phyloP scores from a whole-genome alignment of 768 basidiomycete genomes.

The Amanita thiersii region DNA sequence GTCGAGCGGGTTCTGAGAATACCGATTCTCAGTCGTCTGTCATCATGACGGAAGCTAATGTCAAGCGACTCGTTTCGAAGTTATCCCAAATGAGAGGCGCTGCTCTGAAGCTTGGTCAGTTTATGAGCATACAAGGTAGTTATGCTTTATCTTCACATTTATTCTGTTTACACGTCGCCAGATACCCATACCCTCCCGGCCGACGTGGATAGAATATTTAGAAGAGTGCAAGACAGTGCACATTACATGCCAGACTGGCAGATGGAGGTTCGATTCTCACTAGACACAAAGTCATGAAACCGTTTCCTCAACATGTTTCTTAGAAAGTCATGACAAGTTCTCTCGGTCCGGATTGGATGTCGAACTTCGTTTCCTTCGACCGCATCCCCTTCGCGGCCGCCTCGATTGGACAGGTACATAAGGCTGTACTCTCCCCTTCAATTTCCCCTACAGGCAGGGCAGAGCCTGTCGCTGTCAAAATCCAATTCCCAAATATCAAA shows the following conservation, averaged over 20 bases:
- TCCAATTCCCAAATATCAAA: slow-evolving; percentile 92
- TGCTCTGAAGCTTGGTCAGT: slow-evolving; percentile 93
- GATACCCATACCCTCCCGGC: slow-evolving; percentile 86
- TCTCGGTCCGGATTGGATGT: slow-evolving; percentile 68
- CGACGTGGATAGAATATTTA: slow-evolving; percentile 82
- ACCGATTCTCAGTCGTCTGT: slow-evolving; percentile 34
- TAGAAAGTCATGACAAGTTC: slow-evolving; percentile 68
- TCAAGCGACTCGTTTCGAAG: slow-evolving; percentile 83
- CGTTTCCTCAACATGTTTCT: slow-evolving; percentile 2
- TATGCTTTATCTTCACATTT: background rate
- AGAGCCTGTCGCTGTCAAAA: slow-evolving; percentile 70
- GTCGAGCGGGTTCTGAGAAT: slow-evolving; percentile 45
- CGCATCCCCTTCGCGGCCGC: slow-evolving; percentile 90
- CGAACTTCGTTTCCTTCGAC: slow-evolving; percentile 67
- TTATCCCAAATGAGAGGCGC: slow-evolving; percentile 96
- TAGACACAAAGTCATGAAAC: background rate
- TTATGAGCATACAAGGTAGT: slow-evolving; percentile 89
- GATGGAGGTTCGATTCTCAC: slow-evolving; percentile 61
- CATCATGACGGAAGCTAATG: slow-evolving; percentile 88
- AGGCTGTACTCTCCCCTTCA: slow-evolving; percentile 48
- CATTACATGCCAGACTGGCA: slow-evolving; percentile 99
- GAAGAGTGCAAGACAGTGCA: slow-evolving; percentile 88
- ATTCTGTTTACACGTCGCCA: slow-evolving; percentile 20
- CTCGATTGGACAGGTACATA: slow-evolving; percentile 95
- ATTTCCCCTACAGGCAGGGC: slow-evolving; percentile 46